A percentile compares a stretch with the other conserved stretches of the same genome.
Conservation (phyloP, 805 yeast genomes). For the Wickerhamiella dianesei region DNA sequence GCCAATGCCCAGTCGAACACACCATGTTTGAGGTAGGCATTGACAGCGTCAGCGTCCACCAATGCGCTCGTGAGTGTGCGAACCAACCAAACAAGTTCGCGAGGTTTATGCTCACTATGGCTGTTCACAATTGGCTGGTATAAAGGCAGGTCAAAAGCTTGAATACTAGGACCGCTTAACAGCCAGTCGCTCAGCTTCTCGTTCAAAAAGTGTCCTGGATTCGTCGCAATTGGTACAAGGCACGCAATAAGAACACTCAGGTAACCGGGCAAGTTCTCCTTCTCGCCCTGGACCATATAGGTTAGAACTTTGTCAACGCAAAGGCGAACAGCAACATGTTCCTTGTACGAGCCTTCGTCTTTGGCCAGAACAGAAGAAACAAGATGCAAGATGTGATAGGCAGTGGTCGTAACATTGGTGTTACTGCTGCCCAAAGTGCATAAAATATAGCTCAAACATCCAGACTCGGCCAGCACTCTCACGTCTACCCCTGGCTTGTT, state of each 20-base stretch:
- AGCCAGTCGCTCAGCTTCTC: conserved; percentile 60
- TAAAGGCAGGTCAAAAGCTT: conserved; percentile 34
- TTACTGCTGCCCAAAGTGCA: conserved; percentile 12
- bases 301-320: conserved; percentile 13
- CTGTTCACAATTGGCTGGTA: conserved; percentile 16
- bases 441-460: conserved; percentile 39
- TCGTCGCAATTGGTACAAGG: conserved; percentile 41
- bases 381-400: conserved; percentile 34
- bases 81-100: conserved; percentile 56
- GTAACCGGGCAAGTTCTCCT: conserved; percentile 30
- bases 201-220: conserved; percentile 63
- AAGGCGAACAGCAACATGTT: conserved; percentile 13
- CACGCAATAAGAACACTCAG: conserved; percentile 44
- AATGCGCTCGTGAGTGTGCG: conserved; percentile 36
- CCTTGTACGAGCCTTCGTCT: conserved; percentile 15
- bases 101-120: conserved; percentile 30
- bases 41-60: conserved; percentile 38
- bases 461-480: conserved; percentile 43
- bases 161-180: conserved; percentile 38
- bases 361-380: conserved; percentile 25
- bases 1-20: conserved; percentile 57
- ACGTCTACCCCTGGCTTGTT: conserved; percentile 32
- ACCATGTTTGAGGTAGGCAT: conserved; percentile 37
- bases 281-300: conserved; percentile 1
- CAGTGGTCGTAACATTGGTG: conserved; percentile 28